A percentile compares a stretch with the other conserved stretches of the same genome.
These are phyloP conservation scores for Ascochyta viciae-villosae DNA, from an alignment of 2,329 filamentous ascomycete genomes.

Conservation along the genomic window DNA sequence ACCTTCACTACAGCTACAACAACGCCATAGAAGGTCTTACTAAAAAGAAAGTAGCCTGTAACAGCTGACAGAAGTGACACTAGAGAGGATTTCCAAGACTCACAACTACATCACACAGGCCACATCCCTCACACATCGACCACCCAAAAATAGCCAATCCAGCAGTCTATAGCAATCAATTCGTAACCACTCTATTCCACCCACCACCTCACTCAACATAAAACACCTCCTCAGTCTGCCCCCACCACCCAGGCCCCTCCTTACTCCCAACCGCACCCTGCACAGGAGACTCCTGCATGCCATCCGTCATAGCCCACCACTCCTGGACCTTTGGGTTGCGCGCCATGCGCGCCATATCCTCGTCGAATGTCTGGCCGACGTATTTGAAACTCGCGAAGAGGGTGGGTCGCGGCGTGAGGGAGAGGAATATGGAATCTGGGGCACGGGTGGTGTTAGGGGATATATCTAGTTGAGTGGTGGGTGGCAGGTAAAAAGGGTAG, in stretches of 20 bases:
- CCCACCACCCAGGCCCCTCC: slow-evolving; percentile 66
- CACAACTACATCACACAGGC: too few species aligned
- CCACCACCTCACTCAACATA: slow-evolving; percentile 50
- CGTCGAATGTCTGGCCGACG: slow-evolving; percentile 73
- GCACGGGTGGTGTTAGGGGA: not conserved
- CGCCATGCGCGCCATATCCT: slow-evolving; percentile 78
- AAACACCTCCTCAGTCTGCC: slow-evolving; percentile 72
- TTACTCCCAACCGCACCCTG: slow-evolving; percentile 53
- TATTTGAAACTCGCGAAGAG: slow-evolving; percentile 83
- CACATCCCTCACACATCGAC: too few species aligned
- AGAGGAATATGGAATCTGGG: slow-evolving; percentile 73
- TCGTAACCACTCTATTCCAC: not conserved
- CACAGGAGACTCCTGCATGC: slow-evolving; percentile 69
- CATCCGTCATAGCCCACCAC: slow-evolving; percentile 84
- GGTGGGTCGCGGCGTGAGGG: slow-evolving; percentile 63
- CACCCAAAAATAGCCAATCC: not conserved
- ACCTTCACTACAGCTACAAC: too few species aligned
- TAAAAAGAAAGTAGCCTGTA: too few species aligned
- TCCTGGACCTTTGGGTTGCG: slow-evolving; percentile 75
- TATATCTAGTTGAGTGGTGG: too few species aligned
- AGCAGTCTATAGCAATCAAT: not conserved
- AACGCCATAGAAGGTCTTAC: too few species aligned
- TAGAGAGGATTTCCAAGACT: too few species aligned
- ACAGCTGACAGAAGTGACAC: too few species aligned
- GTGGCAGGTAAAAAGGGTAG: not conserved